Percentiles rank a stretch among this genome's conserved stretches.
phyloP scores from a whole-genome alignment of 2,329 filamentous ascomycete genomes.

The Curvularia sp. region DNA sequence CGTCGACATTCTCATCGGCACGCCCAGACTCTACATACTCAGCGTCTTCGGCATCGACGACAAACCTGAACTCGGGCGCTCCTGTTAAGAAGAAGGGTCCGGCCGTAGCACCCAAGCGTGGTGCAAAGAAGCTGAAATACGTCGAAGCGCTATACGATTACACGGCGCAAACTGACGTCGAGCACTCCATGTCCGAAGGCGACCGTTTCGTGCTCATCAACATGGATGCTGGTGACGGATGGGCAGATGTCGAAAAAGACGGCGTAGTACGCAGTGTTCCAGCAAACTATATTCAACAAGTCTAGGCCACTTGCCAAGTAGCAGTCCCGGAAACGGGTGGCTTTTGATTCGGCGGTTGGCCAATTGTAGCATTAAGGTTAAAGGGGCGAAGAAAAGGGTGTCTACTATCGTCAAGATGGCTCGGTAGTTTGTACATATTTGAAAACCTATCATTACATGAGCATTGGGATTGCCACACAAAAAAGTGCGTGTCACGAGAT shows the following conservation, averaged over 20 bases:
- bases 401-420: neutral
- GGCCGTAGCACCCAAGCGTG: slow-evolving; percentile 85
- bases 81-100: slow-evolving; percentile 83
- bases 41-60: slow-evolving; percentile 76
- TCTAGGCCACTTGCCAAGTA: slow-evolving; percentile 52
- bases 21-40: slow-evolving; percentile 69
- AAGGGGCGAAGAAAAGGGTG: neutral
- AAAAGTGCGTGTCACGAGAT: neutral
- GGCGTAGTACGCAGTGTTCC: slow-evolving; percentile 88
- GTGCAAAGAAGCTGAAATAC: slow-evolving; percentile 92
- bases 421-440: slow-evolving; percentile 17
- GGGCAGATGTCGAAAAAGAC: slow-evolving; percentile 95
- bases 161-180: slow-evolving; percentile 79
- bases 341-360: slow-evolving; percentile 8
- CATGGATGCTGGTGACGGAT: slow-evolving; percentile 89
- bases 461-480: neutral
- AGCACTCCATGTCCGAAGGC: slow-evolving; percentile 89
- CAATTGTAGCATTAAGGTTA: neutral
- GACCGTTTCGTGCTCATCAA: slow-evolving; percentile 90
- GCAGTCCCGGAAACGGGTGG: slow-evolving; percentile 21
- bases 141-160: slow-evolving; percentile 95
- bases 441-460: neutral
- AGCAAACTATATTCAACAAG: slow-evolving; percentile 86
- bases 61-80: slow-evolving; percentile 52
- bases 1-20: slow-evolving; percentile 46